Evolutionary conservation across 345 rosid genomes (phyloP), one percentile per base, ranked within the genome.

Genomic region (Eutrema japonicum): DNA sequence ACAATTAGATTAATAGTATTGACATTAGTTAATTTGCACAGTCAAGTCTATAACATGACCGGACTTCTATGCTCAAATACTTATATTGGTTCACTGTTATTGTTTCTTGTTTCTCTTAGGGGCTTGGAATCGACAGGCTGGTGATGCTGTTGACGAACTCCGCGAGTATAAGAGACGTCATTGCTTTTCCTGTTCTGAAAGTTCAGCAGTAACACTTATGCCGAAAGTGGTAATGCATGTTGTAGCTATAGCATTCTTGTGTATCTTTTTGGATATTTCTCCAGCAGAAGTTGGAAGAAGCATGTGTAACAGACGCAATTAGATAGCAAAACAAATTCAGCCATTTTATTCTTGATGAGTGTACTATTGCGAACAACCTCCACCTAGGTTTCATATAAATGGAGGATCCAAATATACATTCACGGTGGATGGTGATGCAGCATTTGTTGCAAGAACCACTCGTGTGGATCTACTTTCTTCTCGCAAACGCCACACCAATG

Each of bases 141-240:
- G 96, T 92, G 79, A 90, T 95, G 97, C 87, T 92, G 58, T 75
- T 92, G 85, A 90, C 96, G 0, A 80, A 92, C 81, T 89, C 96
- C 1, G 88, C 96, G 36, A 89, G 92, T 74, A 90, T 95, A 56
- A 83, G 97, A 46, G 97, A 95, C 64, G 99, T 89, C 27, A 95
- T 92, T 64, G 97, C 97, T 30, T 95, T 92, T 81, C 99, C 96
- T 3, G 89, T 87, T 76, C 83, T 88, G 45, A 91, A 87, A 86
- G 75, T 79, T 72, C 96, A 91, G 81, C 91, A 78, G 58, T 86
- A 84, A 66, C 57, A 35, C 51, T 49, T 41, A 42, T 47, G 16
- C 38, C 12, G 4, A 33, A 57, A 46, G 50, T 27, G 76, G 71
- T 13, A 63, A 47, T 35, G 56, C 29, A 64, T 62, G 52, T 41